Percentiles rank a stretch among this genome's conserved stretches.
Evolutionary conservation across 2,329 filamentous ascomycete genomes (phyloP).

Genomic region (Talaromyces islandicus): DNA sequence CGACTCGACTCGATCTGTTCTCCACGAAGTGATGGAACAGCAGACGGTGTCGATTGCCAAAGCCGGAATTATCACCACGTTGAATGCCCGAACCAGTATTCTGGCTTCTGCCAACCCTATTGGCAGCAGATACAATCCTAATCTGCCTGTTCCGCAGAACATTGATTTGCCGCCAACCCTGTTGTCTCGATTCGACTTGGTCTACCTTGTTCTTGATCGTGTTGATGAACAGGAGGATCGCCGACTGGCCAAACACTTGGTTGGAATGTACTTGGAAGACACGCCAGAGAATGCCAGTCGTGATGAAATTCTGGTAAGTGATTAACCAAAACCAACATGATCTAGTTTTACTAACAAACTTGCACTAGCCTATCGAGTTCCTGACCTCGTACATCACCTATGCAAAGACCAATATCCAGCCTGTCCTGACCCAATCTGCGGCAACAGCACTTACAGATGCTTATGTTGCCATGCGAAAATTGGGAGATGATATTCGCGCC

Average conservation of each 20-base stretch:
- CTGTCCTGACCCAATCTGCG: slow-evolving; percentile 71
- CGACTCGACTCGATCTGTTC: slow-evolving; percentile 64
- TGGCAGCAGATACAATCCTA: slow-evolving; percentile 94
- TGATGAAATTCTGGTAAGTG: slow-evolving; percentile 72
- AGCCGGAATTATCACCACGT: slow-evolving; percentile 73
- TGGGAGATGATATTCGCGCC: slow-evolving; percentile 79
- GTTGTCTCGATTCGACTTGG: slow-evolving; percentile 90
- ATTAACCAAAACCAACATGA: slow-evolving; percentile 1
- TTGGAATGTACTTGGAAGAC: slow-evolving; percentile 96
- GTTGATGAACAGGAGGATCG: slow-evolving; percentile 87
- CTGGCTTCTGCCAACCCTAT: slow-evolving; percentile 97
- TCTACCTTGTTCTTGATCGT: slow-evolving; percentile 92
- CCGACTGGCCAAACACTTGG: slow-evolving; percentile 80
- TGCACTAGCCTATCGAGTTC: slow-evolving; percentile 78
- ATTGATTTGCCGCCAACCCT: slow-evolving; percentile 95
- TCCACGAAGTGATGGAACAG: slow-evolving; percentile 78
- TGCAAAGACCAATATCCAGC: slow-evolving; percentile 79
- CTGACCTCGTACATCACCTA: slow-evolving; percentile 96
- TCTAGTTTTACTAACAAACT: slow-evolving; percentile 14
- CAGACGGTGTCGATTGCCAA: slow-evolving; percentile 74
- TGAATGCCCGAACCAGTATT: slow-evolving; percentile 93
- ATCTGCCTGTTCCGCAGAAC: slow-evolving; percentile 92
- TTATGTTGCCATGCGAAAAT: slow-evolving; percentile 91
- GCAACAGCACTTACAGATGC: slow-evolving; percentile 76
- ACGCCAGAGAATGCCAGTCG: slow-evolving; percentile 74